These are phyloP conservation scores for Sordariomycetes sp. DNA, from an alignment of 2,329 filamentous ascomycete genomes.

Conservation along the genomic window DNA sequence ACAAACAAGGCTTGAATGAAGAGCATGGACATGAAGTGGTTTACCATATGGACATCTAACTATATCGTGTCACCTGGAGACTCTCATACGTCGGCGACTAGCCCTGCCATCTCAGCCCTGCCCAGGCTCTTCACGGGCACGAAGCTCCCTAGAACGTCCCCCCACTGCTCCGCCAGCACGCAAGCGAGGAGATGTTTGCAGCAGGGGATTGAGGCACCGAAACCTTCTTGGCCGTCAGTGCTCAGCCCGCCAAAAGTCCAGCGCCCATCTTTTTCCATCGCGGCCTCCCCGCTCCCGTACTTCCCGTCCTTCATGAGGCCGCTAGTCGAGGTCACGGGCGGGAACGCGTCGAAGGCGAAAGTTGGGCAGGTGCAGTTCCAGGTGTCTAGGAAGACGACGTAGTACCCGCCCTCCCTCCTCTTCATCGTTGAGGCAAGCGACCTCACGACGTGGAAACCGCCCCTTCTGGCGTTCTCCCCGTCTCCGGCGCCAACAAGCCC, in stretches of 20 bases:
- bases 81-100: constrained; percentile 34
- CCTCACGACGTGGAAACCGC: constrained; percentile 51
- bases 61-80: background rate
- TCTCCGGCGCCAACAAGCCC: constrained; percentile 13
- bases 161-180: constrained; percentile 59
- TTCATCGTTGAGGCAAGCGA: constrained; percentile 34
- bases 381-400: constrained; percentile 60
- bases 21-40: background rate
- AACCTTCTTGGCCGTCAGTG: constrained; percentile 18
- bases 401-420: constrained; percentile 19
- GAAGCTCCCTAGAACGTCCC: constrained; percentile 39
- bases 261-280: background rate
- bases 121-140: constrained; percentile 43
- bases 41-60: background rate
- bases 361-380: constrained; percentile 90
- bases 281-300: background rate
- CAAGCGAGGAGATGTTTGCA: constrained; percentile 92
- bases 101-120: constrained; percentile 62
- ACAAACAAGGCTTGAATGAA: background rate
- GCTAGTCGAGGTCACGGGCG: constrained; percentile 14
- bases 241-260: constrained; percentile 39
- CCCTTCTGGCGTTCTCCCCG: background rate
- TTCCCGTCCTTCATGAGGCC: background rate
- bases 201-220: constrained; percentile 34
- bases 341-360: constrained; percentile 67